These are phyloP conservation scores for Tolypocladium album DNA, from an alignment of 2,329 filamentous ascomycete genomes.

Conservation along the genomic window DNA sequence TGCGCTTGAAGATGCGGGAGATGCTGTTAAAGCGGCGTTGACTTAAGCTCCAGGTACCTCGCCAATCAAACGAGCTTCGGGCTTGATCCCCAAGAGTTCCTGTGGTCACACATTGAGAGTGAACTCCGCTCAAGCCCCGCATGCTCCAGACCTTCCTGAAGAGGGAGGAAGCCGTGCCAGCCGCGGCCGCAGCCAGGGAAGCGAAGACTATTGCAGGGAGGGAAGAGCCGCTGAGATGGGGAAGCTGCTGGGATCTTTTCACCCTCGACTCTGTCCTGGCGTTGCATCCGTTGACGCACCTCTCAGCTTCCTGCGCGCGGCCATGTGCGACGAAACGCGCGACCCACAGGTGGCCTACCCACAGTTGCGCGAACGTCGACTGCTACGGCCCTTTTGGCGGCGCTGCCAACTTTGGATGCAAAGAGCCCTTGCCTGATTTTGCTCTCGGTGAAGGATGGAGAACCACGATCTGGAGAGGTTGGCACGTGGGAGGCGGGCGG, in stretches of 20 bases:
- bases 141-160: neutral
- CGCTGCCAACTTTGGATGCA: neutral
- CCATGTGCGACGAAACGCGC: neutral
- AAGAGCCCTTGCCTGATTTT: neutral
- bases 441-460: neutral
- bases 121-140: neutral
- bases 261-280: neutral
- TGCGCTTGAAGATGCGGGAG: neutral
- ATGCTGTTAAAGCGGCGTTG: neutral
- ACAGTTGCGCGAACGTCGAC: neutral
- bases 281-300: neutral
- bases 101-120: too few species aligned
- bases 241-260: neutral
- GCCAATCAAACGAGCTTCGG: neutral
- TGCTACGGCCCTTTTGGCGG: too few species aligned
- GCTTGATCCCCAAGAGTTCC: neutral
- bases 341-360: neutral
- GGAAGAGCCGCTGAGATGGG: too few species aligned
- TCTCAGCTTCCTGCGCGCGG: neutral
- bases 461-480: neutral
- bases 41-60: neutral
- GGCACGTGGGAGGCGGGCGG: neutral
- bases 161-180: neutral
- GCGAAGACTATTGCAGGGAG: neutral
- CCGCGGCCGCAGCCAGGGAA: neutral